A percentile compares a stretch with the other conserved stretches of the same genome.
Conservation (phyloP, 192 early-diverging fungal genomes). For the Coemansia sp. region DNA sequence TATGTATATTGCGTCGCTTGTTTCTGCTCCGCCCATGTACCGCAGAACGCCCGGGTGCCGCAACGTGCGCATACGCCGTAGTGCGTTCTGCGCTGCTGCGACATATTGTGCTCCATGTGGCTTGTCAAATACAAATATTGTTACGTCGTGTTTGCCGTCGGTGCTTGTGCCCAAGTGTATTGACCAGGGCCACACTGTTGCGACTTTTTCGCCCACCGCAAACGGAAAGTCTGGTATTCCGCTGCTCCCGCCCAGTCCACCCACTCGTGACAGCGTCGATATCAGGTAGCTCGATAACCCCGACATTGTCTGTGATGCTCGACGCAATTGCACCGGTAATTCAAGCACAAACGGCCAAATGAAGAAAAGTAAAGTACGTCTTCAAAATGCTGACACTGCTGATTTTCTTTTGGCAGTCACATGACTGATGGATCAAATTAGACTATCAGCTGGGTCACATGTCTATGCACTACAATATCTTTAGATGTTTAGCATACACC, state of each 20-base stretch:
- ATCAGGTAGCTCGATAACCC: constrained; percentile 43
- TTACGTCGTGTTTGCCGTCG: constrained; percentile 64
- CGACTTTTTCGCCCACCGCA: constrained; percentile 64
- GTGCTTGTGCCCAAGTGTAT: constrained; percentile 46
- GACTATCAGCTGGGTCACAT: no score
- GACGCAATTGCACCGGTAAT: no score
- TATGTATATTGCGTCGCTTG: constrained; percentile 69
- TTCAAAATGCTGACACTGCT: no score
- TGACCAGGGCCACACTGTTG: constrained; percentile 52
- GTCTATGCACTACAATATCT: no score
- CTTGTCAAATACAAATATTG: constrained; percentile 85
- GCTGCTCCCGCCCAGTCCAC: constrained; percentile 52
- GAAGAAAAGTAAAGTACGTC: no score
- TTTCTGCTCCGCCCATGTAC: constrained; percentile 84
- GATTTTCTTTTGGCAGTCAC: no score
- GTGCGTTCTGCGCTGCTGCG: constrained; percentile 84
- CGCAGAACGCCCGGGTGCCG: constrained; percentile 85
- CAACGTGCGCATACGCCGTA: constrained; percentile 82
- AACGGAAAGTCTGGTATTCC: constrained; percentile 66
- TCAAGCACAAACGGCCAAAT: no score
- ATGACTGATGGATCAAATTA: no score
- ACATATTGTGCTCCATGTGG: constrained; percentile 63
- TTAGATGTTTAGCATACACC: no score
- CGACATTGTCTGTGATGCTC: constrained; percentile 19
- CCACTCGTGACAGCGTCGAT: constrained; percentile 46